These are phyloP conservation scores for Crotalaria pallida DNA, from an alignment of 306 rosid species.

Conservation along the genomic window DNA sequence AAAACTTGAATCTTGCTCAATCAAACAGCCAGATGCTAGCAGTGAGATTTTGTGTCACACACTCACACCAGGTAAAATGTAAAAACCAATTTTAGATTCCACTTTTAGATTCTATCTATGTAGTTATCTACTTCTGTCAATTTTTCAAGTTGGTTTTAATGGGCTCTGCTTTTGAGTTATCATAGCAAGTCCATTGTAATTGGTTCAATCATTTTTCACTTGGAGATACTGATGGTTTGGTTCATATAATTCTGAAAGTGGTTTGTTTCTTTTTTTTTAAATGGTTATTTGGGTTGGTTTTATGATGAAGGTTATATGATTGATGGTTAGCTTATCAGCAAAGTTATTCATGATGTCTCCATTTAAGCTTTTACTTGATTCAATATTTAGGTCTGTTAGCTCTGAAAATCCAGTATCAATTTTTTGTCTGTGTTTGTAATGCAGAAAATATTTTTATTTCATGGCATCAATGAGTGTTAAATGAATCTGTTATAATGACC, in stretches of 20 bases:
- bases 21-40: conserved; percentile 61
- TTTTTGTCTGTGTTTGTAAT: background rate
- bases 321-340: background rate
- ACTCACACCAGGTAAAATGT: too few relatives aligned
- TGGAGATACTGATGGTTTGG: background rate
- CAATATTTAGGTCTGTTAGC: background rate
- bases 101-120: background rate
- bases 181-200: conserved; percentile 16
- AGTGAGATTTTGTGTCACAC: too few relatives aligned
- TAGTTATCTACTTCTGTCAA: conserved; percentile 3
- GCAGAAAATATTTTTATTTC: background rate
- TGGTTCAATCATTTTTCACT: conserved; percentile 16
- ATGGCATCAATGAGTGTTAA: background rate
- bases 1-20: conserved; percentile 67
- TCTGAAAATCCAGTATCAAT: background rate
- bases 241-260: conserved; percentile 7
- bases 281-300: conserved; percentile 11
- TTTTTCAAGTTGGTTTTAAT: background rate
- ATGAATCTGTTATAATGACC: background rate
- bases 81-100: background rate
- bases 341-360: background rate
- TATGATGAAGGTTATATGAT: background rate
- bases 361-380: background rate
- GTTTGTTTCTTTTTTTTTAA: background rate
- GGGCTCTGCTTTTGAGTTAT: conserved; percentile 10